phyloP scores from a whole-genome alignment of 495 filamentous ascomycete species.

The Neurospora terricola region DNA sequence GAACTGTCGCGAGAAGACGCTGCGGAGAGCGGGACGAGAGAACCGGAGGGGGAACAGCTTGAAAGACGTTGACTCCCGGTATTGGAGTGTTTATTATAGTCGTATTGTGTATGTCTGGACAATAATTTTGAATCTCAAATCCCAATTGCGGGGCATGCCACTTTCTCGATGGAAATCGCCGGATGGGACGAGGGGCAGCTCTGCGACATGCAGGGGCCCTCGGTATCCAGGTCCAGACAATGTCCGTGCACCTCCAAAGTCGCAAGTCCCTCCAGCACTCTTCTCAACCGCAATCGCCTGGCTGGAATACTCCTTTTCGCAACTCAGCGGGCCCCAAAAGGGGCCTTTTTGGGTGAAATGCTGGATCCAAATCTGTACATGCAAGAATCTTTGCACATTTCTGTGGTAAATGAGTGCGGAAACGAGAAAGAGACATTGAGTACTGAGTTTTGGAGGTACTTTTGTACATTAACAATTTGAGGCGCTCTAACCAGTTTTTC shows the following conservation, averaged over 20 bases:
- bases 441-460: neutral
- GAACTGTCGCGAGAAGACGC: slow-evolving; percentile 17
- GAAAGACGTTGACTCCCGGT: slow-evolving; percentile 9
- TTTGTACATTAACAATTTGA: neutral
- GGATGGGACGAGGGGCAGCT: neutral
- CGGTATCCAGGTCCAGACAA: neutral
- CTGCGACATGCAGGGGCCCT: neutral
- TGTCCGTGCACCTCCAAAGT: neutral
- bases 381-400: neutral
- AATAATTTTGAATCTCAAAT: slow-evolving; percentile 13
- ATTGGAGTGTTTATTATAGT: neutral
- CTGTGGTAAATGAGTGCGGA: too few species aligned
- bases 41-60: slow-evolving; percentile 41
- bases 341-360: neutral
- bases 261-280: neutral
- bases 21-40: slow-evolving; percentile 36
- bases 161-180: neutral
- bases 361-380: neutral
- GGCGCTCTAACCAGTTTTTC: neutral
- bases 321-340: neutral
- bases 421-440: too few species aligned
- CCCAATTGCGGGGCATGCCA: slow-evolving; percentile 4
- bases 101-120: slow-evolving; percentile 2
- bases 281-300: neutral
- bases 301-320: neutral